Conservation (phyloP, 257 asterid genomes). For the Echites panduratus region DNA sequence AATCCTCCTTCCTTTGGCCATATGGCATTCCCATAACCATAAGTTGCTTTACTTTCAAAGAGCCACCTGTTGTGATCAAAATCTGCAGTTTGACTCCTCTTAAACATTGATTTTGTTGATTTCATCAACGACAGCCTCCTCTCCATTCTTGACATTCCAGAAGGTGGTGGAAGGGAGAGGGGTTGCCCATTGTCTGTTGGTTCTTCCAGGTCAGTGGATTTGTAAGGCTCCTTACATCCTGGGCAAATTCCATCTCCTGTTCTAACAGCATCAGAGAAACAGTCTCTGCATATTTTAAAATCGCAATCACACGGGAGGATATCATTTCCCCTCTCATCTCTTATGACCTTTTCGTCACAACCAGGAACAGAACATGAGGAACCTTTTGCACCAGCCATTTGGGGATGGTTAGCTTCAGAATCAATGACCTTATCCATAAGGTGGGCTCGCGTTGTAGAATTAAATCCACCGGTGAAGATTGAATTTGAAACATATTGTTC, state of each 20-base stretch:
- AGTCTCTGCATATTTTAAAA: slow-evolving; percentile 83
- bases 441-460: slow-evolving; percentile 84
- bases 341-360: slow-evolving; percentile 85
- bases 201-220: slow-evolving; percentile 58
- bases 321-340: slow-evolving; percentile 77
- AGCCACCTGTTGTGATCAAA: slow-evolving; percentile 77
- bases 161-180: slow-evolving; percentile 46
- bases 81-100: slow-evolving; percentile 77
- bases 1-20: slow-evolving; percentile 72
- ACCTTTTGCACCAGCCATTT: slow-evolving; percentile 87
- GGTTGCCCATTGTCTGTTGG: slow-evolving; percentile 34
- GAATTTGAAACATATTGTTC: slow-evolving; percentile 88
- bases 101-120: slow-evolving; percentile 47
- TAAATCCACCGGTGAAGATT: slow-evolving; percentile 78
- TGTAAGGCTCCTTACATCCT: slow-evolving; percentile 80
- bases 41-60: slow-evolving; percentile 71
- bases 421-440: slow-evolving; percentile 96
- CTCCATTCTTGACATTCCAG: slow-evolving; percentile 57
- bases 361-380: slow-evolving; percentile 76
- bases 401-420: slow-evolving; percentile 78
- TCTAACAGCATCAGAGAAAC: slow-evolving; percentile 64
- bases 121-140: slow-evolving; percentile 69
- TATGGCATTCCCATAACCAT: slow-evolving; percentile 80
- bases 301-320: slow-evolving; percentile 85
- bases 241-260: slow-evolving; percentile 82